phyloP scores from a whole-genome alignment of 768 basidiomycete species.

The Aureoboletus auriporus region DNA sequence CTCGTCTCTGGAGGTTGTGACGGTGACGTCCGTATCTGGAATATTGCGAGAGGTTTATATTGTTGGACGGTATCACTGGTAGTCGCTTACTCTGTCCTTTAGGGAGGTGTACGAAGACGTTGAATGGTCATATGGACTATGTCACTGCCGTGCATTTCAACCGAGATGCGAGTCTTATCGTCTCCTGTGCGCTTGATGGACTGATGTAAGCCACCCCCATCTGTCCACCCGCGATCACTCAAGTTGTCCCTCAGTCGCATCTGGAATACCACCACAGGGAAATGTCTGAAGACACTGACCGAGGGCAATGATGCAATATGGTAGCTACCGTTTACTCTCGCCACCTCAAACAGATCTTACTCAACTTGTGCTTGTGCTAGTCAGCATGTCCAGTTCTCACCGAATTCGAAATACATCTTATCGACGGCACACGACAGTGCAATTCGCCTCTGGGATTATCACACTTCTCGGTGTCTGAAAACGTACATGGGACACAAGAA shows the following conservation, averaged over 20 bases:
- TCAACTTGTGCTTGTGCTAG: conserved; percentile 45
- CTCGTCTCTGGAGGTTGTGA: conserved; percentile 93
- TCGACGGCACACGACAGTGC: conserved; percentile 92
- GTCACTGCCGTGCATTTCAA: conserved; percentile 96
- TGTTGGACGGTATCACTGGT: background rate
- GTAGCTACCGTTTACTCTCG: conserved; percentile 32
- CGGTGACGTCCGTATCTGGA: conserved; percentile 92
- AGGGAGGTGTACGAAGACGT: conserved; percentile 82
- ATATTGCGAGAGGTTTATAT: conserved; percentile 65
- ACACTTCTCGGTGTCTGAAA: conserved; percentile 85
- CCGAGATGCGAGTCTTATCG: conserved; percentile 83
- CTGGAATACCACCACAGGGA: conserved; percentile 90
- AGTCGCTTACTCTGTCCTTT: background rate
- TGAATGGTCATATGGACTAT: conserved; percentile 92
- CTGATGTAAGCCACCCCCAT: conserved; percentile 64
- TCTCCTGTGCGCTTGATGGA: conserved; percentile 90
- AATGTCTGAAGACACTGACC: conserved; percentile 93
- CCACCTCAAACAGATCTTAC: background rate
- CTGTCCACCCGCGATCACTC: conserved; percentile 2
- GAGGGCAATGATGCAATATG: conserved; percentile 86
- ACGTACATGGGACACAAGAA: conserved; percentile 85
- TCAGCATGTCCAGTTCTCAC: conserved; percentile 91
- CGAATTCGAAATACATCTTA: conserved; percentile 92
- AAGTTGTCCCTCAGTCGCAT: conserved; percentile 63
- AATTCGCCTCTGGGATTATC: conserved; percentile 94